Base-by-base conservation (phyloP, 495 filamentous ascomycete species). In the Lophium mytilinum region DNA sequence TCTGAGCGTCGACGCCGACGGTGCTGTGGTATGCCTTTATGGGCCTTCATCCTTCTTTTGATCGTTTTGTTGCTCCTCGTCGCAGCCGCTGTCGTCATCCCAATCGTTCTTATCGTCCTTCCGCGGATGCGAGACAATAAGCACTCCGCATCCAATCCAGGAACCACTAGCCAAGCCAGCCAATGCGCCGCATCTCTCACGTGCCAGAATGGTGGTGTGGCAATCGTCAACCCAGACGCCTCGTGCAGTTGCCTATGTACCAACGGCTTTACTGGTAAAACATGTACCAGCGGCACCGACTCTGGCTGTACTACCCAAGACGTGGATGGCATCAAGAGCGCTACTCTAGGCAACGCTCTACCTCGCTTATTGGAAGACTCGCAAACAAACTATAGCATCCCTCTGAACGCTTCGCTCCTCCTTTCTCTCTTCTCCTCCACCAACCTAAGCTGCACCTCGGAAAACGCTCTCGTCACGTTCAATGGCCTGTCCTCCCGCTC, bases 381-480 rank as follows among this genome's bases (percentile, higher is more conserved):
- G 0, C 66, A 83, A 52, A 55, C 71, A 8, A 86, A 89, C 53
- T 98, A 87, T 68, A 85, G 82, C 36, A 84, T 98, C 49, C 78
- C 83, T 1, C 80, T 98, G 3, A 77, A 84, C 57, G 71, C 76
- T 8, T 74, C 78, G 4, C 75, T 76, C 8, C 75, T 97, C 60
- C 76, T 96, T 57, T 80, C 83, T 0, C 78, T 89, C 47, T 90
- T 98, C 70, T 88, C 83, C 64, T 71, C 78, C 40, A 82, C 75
- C 36, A 84, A 84, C 56, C 75, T 94, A 35, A 84, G 83, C 47
- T 98, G 93, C 70, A 81, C 78, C 1, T 80, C 83, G 0, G 83
- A 96, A 71, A 96, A 96, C 58, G 83, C 87, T 0, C 79, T 98
- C 18, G 84, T 97, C 8, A 85, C 88, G 0, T 94, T 98, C 63